These are phyloP conservation scores for Saprolegnia diclina DNA, from an alignment of 352 stramenopile genomes.

Conservation along the genomic window DNA sequence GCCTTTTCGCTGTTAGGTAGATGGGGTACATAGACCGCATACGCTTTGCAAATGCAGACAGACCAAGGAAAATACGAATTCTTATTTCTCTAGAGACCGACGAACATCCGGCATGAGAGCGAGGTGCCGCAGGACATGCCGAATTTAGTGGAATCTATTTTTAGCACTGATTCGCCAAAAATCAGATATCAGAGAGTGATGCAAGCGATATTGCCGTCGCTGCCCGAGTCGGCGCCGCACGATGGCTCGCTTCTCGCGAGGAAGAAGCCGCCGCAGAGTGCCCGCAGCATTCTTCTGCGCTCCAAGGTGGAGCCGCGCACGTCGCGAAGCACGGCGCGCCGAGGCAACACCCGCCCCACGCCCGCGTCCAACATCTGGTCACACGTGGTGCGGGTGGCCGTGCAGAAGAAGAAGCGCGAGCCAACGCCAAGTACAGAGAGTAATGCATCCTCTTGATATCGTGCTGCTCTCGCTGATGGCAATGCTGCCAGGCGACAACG, in stretches of 20 bases:
- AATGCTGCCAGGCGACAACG: not conserved
- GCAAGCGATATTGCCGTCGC: not conserved
- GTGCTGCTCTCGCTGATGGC: too few relatives aligned
- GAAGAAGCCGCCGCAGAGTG: not conserved
- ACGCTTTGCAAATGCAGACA: too few relatives aligned
- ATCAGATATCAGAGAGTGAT: not conserved
- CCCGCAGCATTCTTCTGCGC: not conserved
- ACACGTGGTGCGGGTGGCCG: not conserved
- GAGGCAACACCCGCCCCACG: not conserved
- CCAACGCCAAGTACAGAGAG: not conserved
- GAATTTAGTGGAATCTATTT: not conserved
- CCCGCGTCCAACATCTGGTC: conserved; percentile 13
- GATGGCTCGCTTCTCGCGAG: not conserved
- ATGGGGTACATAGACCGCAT: too few relatives aligned
- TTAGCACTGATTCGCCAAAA: not conserved
- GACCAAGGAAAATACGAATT: too few relatives aligned
- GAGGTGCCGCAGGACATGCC: not conserved
- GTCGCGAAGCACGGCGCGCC: not conserved
- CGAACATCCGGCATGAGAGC: too few relatives aligned
- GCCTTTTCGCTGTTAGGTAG: too few relatives aligned
- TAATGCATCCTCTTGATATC: too few relatives aligned
- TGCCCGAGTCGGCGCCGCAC: not conserved
- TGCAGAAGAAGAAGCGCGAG: not conserved
- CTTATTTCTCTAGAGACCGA: too few relatives aligned
- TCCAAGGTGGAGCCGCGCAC: not conserved